phyloP scores from a whole-genome alignment of 2,329 filamentous ascomycete species.

The Epichloe sp. region DNA sequence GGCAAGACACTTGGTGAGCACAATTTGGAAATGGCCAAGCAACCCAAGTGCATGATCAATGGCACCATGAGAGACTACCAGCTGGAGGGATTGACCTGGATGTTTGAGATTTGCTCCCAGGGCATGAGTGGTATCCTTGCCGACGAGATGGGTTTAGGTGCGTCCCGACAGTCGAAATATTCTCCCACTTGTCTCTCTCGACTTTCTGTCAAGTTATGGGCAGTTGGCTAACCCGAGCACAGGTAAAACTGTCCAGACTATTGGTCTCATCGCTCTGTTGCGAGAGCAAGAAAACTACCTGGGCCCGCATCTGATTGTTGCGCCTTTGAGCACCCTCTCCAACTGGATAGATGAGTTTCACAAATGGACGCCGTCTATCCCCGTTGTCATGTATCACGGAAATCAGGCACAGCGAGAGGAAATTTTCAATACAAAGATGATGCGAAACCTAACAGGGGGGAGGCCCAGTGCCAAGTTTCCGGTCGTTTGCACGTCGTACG shows the following conservation, averaged over 20 bases:
- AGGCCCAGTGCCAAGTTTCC: constrained; percentile 58
- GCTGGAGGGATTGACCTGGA: constrained; percentile 87
- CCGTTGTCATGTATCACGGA: constrained; percentile 84
- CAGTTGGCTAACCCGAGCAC: constrained; percentile 13
- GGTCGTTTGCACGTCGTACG: constrained; percentile 87
- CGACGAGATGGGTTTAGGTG: constrained; percentile 81
- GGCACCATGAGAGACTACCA: constrained; percentile 93
- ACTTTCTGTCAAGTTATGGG: background rate
- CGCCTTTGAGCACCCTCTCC: constrained; percentile 78
- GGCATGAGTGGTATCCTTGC: constrained; percentile 84
- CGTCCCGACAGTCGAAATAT: constrained; percentile 8
- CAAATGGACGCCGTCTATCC: constrained; percentile 79
- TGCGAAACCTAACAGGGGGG: constrained; percentile 52
- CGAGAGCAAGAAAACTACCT: constrained; percentile 72
- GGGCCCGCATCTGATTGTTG: constrained; percentile 82
- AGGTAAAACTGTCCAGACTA: constrained; percentile 88
- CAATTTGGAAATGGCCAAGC: constrained; percentile 65
- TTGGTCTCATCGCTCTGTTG: constrained; percentile 73
- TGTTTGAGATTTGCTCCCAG: constrained; percentile 69
- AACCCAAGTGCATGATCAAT: constrained; percentile 73
- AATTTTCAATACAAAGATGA: constrained; percentile 61
- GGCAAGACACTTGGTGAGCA: constrained; percentile 48
- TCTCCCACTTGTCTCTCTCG: background rate
- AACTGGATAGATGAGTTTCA: constrained; percentile 95
- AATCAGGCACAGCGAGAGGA: constrained; percentile 62